A percentile compares a stretch with the other conserved stretches of the same genome.
Conservation (phyloP, 1,139 yeast species). For the Groenewaldozyma sp. region DNA sequence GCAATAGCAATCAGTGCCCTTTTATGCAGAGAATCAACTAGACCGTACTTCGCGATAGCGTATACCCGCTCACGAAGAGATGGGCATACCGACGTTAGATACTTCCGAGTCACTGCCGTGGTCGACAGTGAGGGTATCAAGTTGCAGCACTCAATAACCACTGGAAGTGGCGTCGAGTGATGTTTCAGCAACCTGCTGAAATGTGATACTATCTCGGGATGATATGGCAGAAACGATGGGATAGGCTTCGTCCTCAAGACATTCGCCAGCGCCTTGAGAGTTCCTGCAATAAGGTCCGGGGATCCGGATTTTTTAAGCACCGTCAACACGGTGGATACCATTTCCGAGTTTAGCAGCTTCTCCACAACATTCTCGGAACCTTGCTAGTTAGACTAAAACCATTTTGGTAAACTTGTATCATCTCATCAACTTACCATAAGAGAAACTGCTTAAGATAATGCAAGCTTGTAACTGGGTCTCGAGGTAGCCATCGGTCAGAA, state of each 20-base stretch:
- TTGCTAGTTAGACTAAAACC: constrained; percentile 2
- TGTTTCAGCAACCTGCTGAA: constrained; percentile 16
- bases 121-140: constrained; percentile 22
- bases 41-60: constrained; percentile 14
- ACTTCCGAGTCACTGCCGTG: constrained; percentile 9
- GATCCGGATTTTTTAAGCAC: constrained; percentile 12
- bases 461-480: constrained; percentile 25
- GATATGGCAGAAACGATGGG: constrained; percentile 15
- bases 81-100: constrained; percentile 6
- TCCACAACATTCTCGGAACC: constrained; percentile 17
- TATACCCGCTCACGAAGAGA: not conserved
- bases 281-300: constrained; percentile 17
- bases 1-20: constrained; percentile 18
- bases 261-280: constrained; percentile 22
- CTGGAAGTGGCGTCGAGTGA: constrained; percentile 10
- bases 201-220: constrained; percentile 18
- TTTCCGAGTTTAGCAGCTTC: constrained; percentile 17
- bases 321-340: constrained; percentile 16
- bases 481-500: constrained; percentile 17
- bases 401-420: not conserved
- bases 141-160: constrained; percentile 19
- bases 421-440: constrained; percentile 20
- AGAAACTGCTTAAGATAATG: constrained; percentile 26
- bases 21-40: constrained; percentile 13
- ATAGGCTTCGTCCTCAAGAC: constrained; percentile 19